Evolutionary conservation across 306 rosid genomes (phyloP).

Genomic region (Rosa chinensis): DNA sequence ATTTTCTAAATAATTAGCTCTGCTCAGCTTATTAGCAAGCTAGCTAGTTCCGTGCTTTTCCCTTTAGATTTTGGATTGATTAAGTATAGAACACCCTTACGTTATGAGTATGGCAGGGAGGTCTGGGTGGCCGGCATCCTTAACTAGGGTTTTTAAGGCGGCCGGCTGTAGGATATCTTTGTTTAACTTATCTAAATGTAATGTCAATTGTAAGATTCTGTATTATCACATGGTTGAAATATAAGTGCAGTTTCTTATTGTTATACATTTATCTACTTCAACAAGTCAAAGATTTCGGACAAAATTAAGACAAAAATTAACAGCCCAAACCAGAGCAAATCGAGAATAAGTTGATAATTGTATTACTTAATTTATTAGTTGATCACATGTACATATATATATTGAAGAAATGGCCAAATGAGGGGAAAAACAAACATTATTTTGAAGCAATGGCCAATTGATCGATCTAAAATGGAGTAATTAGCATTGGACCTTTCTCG

Average conservation of each 20-base stretch:
- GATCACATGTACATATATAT: too few relatives aligned
- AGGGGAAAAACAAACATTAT: too few relatives aligned
- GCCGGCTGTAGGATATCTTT: not conserved
- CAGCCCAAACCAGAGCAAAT: not conserved
- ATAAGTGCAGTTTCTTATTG: not conserved
- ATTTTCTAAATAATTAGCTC: constrained; percentile 13
- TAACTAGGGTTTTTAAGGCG: not conserved
- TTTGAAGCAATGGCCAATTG: not conserved
- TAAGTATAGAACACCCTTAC: not conserved
- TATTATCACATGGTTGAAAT: not conserved
- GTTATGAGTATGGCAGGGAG: not conserved
- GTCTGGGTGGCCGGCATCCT: not conserved
- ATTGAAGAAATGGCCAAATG: not conserved
- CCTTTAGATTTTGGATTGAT: not conserved
- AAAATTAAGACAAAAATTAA: not conserved
- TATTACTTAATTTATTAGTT: not conserved
- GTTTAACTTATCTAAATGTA: not conserved
- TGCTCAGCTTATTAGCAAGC: not conserved
- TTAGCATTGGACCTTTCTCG: not conserved
- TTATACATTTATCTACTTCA: not conserved
- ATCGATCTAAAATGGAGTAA: not conserved
- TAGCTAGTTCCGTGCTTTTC: not conserved
- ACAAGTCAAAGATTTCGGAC: not conserved
- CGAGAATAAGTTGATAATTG: not conserved
- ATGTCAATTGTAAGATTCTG: not conserved